These are phyloP conservation scores for Neofusicoccum umdonicola DNA, from an alignment of 2,329 filamentous ascomycete species.

Conservation along the genomic window DNA sequence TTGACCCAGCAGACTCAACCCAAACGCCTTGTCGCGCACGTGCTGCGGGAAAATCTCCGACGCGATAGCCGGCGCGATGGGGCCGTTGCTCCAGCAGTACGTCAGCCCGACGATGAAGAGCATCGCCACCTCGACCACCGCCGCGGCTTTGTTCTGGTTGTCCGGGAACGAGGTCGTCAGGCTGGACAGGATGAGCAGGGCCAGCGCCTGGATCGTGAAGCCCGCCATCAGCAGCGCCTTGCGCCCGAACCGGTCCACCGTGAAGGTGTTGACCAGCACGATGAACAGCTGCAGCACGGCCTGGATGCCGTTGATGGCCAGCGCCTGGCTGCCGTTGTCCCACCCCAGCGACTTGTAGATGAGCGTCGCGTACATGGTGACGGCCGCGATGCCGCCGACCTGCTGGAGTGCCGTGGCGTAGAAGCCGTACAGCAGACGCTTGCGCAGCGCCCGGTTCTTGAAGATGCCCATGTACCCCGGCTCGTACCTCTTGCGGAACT, in stretches of 20 bases:
- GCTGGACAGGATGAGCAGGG: conserved; percentile 51
- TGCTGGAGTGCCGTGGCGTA: conserved; percentile 36
- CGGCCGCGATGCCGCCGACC: conserved; percentile 43
- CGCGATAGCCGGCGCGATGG: conserved; percentile 48
- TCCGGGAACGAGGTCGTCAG: conserved; percentile 57
- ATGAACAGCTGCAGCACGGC: conserved; percentile 46
- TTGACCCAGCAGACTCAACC: conserved; percentile 47
- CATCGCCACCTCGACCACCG: conserved; percentile 57
- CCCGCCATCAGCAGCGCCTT: conserved; percentile 40
- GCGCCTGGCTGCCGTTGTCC: conserved; percentile 29
- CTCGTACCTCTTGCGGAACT: conserved; percentile 33
- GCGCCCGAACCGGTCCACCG: conserved; percentile 43
- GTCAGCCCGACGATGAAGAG: conserved; percentile 60
- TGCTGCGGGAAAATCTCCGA: conserved; percentile 63
- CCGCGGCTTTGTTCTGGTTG: conserved; percentile 47
- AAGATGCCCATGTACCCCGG: conserved; percentile 35
- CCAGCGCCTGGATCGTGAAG: conserved; percentile 48
- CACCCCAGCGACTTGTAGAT: conserved; percentile 43
- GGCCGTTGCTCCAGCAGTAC: conserved; percentile 60
- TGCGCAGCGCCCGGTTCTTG: conserved; percentile 33
- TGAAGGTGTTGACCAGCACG: conserved; percentile 41
- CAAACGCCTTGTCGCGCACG: conserved; percentile 36
- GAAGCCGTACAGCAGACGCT: conserved; percentile 39
- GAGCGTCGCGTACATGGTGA: conserved; percentile 50
- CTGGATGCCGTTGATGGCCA: conserved; percentile 41